phyloP scores from a whole-genome alignment of 2,329 filamentous ascomycete genomes.

The Tolypocladium album region DNA sequence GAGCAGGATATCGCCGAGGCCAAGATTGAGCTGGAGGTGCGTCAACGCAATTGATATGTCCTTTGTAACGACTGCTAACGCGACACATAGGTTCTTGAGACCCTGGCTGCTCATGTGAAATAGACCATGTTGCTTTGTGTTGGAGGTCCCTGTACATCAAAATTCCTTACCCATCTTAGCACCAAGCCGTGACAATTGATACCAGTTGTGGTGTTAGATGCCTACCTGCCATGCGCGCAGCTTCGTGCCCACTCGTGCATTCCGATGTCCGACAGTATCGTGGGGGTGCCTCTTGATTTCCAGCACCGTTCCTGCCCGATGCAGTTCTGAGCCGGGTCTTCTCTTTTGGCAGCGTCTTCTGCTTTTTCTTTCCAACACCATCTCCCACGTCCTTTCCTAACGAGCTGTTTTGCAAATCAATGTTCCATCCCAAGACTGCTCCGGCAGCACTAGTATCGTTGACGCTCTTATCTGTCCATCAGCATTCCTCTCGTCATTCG shows the following conservation, averaged over 20 bases:
- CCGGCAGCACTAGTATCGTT: neutral
- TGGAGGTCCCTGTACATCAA: conserved; percentile 31
- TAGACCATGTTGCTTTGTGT: conserved; percentile 44
- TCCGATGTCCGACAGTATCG: neutral
- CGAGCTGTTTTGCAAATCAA: neutral
- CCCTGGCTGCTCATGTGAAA: conserved; percentile 70
- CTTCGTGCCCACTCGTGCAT: neutral
- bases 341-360: neutral
- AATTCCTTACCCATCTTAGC: conserved; percentile 22
- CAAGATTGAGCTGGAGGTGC: conserved; percentile 96
- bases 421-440: neutral
- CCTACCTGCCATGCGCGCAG: neutral
- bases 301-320: neutral
- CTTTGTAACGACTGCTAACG: neutral
- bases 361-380: neutral
- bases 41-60: conserved; percentile 3
- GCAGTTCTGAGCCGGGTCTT: neutral
- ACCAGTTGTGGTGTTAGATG: conserved; percentile 16
- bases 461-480: neutral
- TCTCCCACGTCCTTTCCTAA: neutral
- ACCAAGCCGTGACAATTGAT: conserved; percentile 24
- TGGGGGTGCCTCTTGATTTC: neutral
- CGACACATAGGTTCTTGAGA: conserved; percentile 61
- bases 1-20: conserved; percentile 98
- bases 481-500: neutral